Conservation (phyloP, 176 grass and related monocot species). For the Leersia perrieri region DNA sequence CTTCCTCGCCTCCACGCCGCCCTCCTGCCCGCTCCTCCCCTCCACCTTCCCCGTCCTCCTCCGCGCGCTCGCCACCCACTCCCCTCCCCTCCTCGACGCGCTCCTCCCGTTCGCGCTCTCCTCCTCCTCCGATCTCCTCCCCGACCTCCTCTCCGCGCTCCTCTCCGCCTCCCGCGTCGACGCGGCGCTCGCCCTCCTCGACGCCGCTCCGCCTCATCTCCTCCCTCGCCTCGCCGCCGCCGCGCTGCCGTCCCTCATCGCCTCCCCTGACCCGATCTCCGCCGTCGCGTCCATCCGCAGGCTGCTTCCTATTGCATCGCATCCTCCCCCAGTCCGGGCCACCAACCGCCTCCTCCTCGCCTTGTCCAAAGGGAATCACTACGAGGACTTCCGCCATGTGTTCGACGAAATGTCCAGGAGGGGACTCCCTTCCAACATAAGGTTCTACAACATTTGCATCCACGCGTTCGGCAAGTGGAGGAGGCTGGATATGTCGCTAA, state of each 20-base stretch:
- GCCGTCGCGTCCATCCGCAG: conserved; percentile 49
- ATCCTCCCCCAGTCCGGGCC: conserved; percentile 38
- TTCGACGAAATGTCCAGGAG: conserved; percentile 73
- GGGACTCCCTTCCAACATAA: conserved; percentile 50
- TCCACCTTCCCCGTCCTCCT: conserved; percentile 54
- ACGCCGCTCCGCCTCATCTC: conserved; percentile 43
- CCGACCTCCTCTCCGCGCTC: conserved; percentile 31
- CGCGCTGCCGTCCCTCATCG: conserved; percentile 63
- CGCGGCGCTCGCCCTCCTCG: conserved; percentile 47
- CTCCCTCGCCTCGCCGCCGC: conserved; percentile 51
- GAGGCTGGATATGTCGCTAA: conserved; percentile 45
- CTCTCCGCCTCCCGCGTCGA: conserved; percentile 53
- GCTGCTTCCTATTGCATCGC: conserved; percentile 36
- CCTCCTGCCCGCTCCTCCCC: conserved; percentile 29
- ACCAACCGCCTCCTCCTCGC: conserved; percentile 56
- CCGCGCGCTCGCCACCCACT: conserved; percentile 35
- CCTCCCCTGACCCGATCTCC: conserved; percentile 40
- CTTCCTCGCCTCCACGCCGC: conserved; percentile 55
- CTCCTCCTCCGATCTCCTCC: conserved; percentile 24
- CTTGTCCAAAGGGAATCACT: conserved; percentile 42
- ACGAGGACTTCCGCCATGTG: conserved; percentile 61
- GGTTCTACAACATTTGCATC: conserved; percentile 85
- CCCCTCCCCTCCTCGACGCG: conserved; percentile 46
- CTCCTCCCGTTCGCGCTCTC: conserved; percentile 52
- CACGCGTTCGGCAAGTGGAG: conserved; percentile 75